Base-by-base conservation (phyloP, 1,139 yeast genomes). In the Suhomyces anneliseae region DNA sequence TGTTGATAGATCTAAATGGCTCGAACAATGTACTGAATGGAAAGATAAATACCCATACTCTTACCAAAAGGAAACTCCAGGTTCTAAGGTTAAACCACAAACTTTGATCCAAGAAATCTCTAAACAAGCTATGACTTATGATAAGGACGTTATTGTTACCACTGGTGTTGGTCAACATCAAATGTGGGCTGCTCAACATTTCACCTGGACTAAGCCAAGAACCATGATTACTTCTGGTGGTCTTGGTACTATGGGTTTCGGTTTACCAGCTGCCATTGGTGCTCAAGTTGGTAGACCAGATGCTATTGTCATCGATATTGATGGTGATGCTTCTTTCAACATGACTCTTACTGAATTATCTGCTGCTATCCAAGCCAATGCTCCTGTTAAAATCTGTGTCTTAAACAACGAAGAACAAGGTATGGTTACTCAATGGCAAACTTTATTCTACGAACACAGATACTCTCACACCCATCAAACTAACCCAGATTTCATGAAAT, bases 121-220 rank as follows among this genome's bases (percentile, higher is more conserved):
- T 8, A 79, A 83, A 54, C 85, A 90, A 60, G 84, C 92, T 36
- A 76, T 74, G 45, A 74, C 76, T 46, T 80, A 83, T 61, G 83
- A 82, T 53, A 88, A 82, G 66, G 89, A 83, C 54, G 92, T 90
- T 53, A 83, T 90, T 61, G 85, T 93, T 58, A 87, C 98, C 47
- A 93, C 99, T 40, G 99, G 99, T 77, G 98, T 93, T 48, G 99
- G 99, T 51, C 99, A 93, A 78, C 99, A 93, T 79, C 99, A 93
- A 76, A 93, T 93, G 99, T 93, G 99, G 98, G 95, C 98, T 38
- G 99, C 99, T 38, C 99, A 93, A 74, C 92, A 90, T 69, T 90
- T 87, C 82, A 83, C 90, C 47, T 92, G 97, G 95, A 86, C 84
- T 51, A 74, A 81, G 55, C 97, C 98, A 58, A 82, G 98, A 70